Evolutionary conservation across 2,329 filamentous ascomycete genomes (phyloP).

Genomic region (Trichothecium sympodiale): DNA sequence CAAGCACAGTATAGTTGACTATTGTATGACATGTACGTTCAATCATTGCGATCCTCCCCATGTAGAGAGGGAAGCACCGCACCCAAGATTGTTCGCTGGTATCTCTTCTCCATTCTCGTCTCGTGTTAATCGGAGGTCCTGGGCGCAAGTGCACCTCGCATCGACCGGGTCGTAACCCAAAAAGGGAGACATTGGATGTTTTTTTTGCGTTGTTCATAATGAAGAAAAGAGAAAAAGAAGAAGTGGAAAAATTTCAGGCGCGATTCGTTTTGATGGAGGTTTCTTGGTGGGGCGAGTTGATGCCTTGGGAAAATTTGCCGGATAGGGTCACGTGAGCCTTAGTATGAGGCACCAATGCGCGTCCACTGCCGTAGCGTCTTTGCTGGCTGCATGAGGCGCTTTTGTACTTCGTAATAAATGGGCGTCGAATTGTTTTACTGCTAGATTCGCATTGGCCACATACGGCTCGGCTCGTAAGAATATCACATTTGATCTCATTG

Average conservation of each 20-base stretch:
- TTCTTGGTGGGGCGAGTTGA: too few relatives aligned
- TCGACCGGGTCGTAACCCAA: constrained; percentile 15
- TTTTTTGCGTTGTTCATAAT: constrained; percentile 36
- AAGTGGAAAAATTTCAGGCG: constrained; percentile 5
- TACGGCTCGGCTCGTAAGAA: too few relatives aligned
- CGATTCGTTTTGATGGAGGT: not conserved
- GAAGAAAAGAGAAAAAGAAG: constrained; percentile 15
- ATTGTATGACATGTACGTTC: constrained; percentile 33
- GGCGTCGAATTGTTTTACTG: too few relatives aligned
- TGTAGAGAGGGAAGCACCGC: constrained; percentile 39
- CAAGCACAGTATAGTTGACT: too few relatives aligned
- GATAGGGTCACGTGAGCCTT: too few relatives aligned
- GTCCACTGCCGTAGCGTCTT: too few relatives aligned
- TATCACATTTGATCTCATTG: too few relatives aligned
- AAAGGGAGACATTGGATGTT: constrained; percentile 29
- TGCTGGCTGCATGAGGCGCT: too few relatives aligned
- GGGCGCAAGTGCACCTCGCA: constrained; percentile 36
- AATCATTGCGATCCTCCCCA: constrained; percentile 51
- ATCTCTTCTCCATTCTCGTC: constrained; percentile 41
- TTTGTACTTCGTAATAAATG: too few relatives aligned
- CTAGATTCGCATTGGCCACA: too few relatives aligned
- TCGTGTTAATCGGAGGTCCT: constrained; percentile 36
- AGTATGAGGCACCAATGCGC: too few relatives aligned
- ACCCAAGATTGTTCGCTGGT: constrained; percentile 45
- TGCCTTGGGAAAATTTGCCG: too few relatives aligned